Percentiles rank a stretch among this genome's conserved stretches.
Conservation (phyloP, 31 red algal genomes). For the Asparagopsis taxiformis region DNA sequence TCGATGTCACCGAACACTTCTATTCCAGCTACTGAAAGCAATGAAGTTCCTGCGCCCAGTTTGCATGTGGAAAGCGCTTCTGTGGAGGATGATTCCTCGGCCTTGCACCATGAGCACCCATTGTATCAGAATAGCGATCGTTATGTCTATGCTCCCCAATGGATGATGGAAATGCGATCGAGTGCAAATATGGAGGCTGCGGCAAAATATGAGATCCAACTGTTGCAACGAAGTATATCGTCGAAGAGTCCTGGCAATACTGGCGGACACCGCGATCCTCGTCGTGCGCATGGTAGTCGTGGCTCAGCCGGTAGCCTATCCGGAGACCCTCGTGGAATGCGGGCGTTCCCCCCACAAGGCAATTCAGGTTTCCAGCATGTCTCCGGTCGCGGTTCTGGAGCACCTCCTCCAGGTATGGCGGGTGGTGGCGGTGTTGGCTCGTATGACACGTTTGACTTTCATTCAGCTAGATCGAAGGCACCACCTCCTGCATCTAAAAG, state of each 20-base stretch:
- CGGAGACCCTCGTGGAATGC: slow-evolving; percentile 5
- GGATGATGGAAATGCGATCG: background rate
- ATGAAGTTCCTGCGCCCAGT: no score
- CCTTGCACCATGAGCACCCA: no score
- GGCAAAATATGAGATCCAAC: background rate
- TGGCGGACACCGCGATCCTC: background rate
- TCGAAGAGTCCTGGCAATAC: slow-evolving; percentile 1
- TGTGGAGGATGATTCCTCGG: background rate
- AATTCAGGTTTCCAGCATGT: background rate
- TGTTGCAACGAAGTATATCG: background rate
- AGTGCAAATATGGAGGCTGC: background rate
- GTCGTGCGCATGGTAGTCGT: background rate
- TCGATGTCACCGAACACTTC: no score
- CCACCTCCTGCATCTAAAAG: slow-evolving; percentile 33
- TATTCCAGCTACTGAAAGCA: no score
- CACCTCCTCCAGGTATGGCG: background rate
- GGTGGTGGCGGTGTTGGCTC: slow-evolving; percentile 16
- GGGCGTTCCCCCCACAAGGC: background rate
- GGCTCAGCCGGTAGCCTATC: background rate
- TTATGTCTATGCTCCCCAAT: slow-evolving; percentile 8
- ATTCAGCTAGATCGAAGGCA: slow-evolving; percentile 24
- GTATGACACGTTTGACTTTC: slow-evolving; percentile 40
- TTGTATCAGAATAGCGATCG: slow-evolving; percentile 11
- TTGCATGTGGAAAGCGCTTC: no score
- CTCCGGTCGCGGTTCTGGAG: background rate